A percentile compares a stretch with the other conserved stretches of the same genome.
Conservation (phyloP, 805 yeast species). For the Saccharomycopsis schoenii region DNA sequence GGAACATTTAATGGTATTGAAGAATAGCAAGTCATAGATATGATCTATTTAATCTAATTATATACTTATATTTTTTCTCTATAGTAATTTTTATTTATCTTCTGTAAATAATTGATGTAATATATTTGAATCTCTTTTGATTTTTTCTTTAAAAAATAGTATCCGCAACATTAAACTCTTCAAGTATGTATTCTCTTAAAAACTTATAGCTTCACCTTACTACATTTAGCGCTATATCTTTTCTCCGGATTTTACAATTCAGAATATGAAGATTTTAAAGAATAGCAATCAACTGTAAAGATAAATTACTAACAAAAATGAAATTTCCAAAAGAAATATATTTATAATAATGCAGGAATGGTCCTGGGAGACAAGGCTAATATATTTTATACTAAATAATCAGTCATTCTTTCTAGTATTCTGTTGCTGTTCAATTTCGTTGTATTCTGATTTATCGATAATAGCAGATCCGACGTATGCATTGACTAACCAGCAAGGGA, state of each 20-base stretch:
- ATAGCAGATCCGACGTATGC: slow-evolving; percentile 17
- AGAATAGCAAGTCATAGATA: slow-evolving; percentile 6
- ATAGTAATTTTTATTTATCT: not conserved
- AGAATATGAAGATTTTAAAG: no score
- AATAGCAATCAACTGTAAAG: no score
- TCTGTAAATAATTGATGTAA: slow-evolving; percentile 1
- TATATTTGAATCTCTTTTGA: not conserved
- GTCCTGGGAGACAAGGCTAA: no score
- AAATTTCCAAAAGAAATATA: no score
- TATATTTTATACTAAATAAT: no score
- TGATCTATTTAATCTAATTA: not conserved
- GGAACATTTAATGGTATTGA: slow-evolving; percentile 31
- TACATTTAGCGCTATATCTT: no score
- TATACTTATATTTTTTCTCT: not conserved
- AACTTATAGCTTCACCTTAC: not conserved
- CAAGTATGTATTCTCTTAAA: not conserved
- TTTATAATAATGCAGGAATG: no score
- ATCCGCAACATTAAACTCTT: not conserved
- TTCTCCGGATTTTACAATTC: no score
- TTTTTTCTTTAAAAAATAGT: not conserved
- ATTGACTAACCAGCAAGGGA: slow-evolving; percentile 63
- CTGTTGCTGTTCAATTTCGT: slow-evolving; percentile 7
- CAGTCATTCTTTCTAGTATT: not conserved
- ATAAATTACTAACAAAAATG: no score
- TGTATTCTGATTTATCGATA: slow-evolving; percentile 16